Conservation (phyloP, 1,284 basidiomycete genomes). For the Athelia sp. region DNA sequence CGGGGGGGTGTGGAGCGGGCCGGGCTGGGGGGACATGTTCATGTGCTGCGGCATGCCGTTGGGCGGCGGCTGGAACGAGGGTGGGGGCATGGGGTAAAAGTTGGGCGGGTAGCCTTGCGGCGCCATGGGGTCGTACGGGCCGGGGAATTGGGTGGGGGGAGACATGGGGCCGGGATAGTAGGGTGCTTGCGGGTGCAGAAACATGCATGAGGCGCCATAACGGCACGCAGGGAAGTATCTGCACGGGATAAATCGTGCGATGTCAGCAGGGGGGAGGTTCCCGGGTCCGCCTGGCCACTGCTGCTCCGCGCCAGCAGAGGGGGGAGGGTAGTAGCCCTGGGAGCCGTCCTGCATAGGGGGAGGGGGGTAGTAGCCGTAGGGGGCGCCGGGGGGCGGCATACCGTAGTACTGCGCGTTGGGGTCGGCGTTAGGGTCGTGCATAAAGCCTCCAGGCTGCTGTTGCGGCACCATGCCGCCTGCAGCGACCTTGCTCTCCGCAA, state of each 20-base stretch:
- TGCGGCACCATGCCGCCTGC: conserved; percentile 22
- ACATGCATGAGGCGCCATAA: conserved; percentile 81
- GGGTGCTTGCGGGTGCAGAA: conserved; percentile 73
- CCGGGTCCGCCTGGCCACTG: conserved; percentile 37
- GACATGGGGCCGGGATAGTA: conserved; percentile 63
- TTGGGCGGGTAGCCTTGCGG: conserved; percentile 50
- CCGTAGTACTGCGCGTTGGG: conserved; percentile 42
- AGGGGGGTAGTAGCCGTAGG: conserved; percentile 63
- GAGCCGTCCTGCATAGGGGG: conserved; percentile 52
- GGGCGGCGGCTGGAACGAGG: conserved; percentile 53
- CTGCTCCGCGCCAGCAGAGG: conserved; percentile 29
- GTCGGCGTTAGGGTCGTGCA: conserved; percentile 41
- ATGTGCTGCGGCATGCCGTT: conserved; percentile 40
- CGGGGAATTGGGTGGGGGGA: conserved; percentile 60
- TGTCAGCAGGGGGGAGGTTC: conserved; percentile 88
- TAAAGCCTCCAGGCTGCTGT: conserved; percentile 40
- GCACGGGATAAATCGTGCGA: conserved; percentile 92
- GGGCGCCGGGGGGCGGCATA: conserved; percentile 35
- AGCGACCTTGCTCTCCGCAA: conserved; percentile 37
- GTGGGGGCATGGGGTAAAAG: conserved; percentile 56
- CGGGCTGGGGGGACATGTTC: conserved; percentile 40
- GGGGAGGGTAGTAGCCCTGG: conserved; percentile 45
- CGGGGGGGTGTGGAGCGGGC: conserved; percentile 40
- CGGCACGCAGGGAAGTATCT: conserved; percentile 87
- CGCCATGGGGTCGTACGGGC: conserved; percentile 60